These are phyloP conservation scores for Chondrostereum purpureum DNA, from an alignment of 1,284 basidiomycete species.

Conservation along the genomic window DNA sequence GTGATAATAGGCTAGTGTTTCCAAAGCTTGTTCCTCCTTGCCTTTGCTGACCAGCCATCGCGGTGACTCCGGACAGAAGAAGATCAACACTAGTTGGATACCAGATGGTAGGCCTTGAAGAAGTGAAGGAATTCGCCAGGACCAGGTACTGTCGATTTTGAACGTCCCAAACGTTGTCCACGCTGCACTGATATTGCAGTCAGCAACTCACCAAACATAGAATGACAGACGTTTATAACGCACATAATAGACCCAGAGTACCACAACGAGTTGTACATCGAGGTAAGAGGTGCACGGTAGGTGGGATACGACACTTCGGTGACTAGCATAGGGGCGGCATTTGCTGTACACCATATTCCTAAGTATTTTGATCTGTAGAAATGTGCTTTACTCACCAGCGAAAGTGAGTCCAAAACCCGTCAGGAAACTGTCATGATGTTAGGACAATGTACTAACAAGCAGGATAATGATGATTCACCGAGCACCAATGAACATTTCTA, in stretches of 20 bases:
- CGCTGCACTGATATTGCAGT: constrained; percentile 41
- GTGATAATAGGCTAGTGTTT: constrained; percentile 66
- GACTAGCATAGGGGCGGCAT: constrained; percentile 68
- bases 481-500: constrained; percentile 78
- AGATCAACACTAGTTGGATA: constrained; percentile 54
- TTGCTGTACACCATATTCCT: constrained; percentile 61
- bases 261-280: constrained; percentile 77
- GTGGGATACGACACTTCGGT: constrained; percentile 74
- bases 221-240: constrained; percentile 39
- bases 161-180: constrained; percentile 74
- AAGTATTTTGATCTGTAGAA: neutral
- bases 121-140: constrained; percentile 69
- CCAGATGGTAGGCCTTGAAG: constrained; percentile 60
- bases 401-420: constrained; percentile 41
- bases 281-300: constrained; percentile 67
- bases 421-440: neutral
- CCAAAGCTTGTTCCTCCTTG: constrained; percentile 53
- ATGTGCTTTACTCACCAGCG: constrained; percentile 45
- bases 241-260: constrained; percentile 70
- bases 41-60: constrained; percentile 67
- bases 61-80: constrained; percentile 64
- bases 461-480: constrained; percentile 31
- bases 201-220: constrained; percentile 5
- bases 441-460: constrained; percentile 26
- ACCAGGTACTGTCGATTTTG: constrained; percentile 56